A percentile compares a stretch with the other conserved stretches of the same genome.
Conservation (phyloP, 345 rosid species). For the Eucalyptus sp. region DNA sequence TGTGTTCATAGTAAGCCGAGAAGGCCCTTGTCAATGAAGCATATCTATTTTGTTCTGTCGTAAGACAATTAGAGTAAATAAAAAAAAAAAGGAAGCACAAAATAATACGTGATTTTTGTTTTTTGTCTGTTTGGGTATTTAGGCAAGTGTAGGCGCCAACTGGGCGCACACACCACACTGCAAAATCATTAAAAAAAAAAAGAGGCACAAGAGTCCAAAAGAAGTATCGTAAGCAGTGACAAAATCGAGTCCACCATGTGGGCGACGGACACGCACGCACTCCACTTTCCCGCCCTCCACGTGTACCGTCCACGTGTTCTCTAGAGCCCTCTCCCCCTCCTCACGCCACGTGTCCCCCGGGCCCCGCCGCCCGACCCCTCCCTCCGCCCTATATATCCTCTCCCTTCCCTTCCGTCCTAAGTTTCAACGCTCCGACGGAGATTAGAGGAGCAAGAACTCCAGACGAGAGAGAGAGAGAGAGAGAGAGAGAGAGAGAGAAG, state of each 20-base stretch:
- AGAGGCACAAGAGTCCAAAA: conserved; percentile 47
- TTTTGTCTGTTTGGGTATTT: too few relatives aligned
- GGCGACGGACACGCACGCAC: conserved; percentile 27
- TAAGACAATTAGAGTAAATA: not conserved
- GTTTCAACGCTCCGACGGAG: conserved; percentile 49
- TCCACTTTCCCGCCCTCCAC: conserved; percentile 28
- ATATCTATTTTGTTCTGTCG: not conserved
- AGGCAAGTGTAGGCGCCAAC: not conserved
- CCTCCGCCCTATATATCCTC: conserved; percentile 33
- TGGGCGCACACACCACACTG: not conserved
- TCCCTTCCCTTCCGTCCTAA: conserved; percentile 17
- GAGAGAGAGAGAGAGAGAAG: not conserved
- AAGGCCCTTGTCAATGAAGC: rapidly evolving
- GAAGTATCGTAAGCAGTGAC: conserved; percentile 77
- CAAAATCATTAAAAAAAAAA: too few relatives aligned
- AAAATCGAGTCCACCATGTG: conserved; percentile 26
- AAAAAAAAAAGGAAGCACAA: not conserved
- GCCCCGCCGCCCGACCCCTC: conserved; percentile 1
- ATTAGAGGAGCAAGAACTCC: not conserved
- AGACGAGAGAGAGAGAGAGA: not conserved
- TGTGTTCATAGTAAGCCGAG: not conserved
- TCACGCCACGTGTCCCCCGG: conserved; percentile 24
- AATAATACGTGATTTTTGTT: not conserved
- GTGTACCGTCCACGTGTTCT: conserved; percentile 21
- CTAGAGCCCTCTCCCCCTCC: conserved; percentile 22